These are phyloP conservation scores for Lathyrus sativus DNA, from an alignment of 306 rosid species.

Conservation along the genomic window DNA sequence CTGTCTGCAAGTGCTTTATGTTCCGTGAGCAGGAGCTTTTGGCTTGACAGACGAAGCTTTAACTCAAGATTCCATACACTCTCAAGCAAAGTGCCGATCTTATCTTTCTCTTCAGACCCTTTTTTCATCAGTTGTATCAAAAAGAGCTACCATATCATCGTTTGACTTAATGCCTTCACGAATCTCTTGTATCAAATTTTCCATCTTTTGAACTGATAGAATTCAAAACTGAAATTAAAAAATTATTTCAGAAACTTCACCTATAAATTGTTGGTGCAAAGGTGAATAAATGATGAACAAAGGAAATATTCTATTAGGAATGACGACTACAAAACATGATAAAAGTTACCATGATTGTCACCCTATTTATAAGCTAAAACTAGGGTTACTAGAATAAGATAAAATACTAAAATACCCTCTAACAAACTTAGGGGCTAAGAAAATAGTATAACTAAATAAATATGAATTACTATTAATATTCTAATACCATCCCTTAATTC, in stretches of 20 bases:
- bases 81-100: constrained; percentile 54
- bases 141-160: constrained; percentile 54
- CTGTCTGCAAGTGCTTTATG: constrained; percentile 65
- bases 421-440: no score
- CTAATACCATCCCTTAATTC: no score
- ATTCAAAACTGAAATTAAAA: constrained; percentile 7
- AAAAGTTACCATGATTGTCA: no score
- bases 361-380: no score
- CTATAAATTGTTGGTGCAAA: no score
- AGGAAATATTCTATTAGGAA: no score
- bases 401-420: no score
- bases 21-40: constrained; percentile 90
- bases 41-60: constrained; percentile 89
- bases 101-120: constrained; percentile 67
- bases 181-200: constrained; percentile 44
- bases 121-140: constrained; percentile 64
- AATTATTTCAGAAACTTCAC: constrained; percentile 36
- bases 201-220: constrained; percentile 45
- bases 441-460: no score
- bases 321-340: no score
- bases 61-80: constrained; percentile 67
- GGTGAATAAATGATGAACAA: no score
- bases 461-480: no score
- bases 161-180: constrained; percentile 49
- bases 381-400: no score